Evolutionary conservation across 177 flowering plant species (phyloP), one percentile per base, ranked within the genome.

Genomic region (Vitis hybrid): DNA sequence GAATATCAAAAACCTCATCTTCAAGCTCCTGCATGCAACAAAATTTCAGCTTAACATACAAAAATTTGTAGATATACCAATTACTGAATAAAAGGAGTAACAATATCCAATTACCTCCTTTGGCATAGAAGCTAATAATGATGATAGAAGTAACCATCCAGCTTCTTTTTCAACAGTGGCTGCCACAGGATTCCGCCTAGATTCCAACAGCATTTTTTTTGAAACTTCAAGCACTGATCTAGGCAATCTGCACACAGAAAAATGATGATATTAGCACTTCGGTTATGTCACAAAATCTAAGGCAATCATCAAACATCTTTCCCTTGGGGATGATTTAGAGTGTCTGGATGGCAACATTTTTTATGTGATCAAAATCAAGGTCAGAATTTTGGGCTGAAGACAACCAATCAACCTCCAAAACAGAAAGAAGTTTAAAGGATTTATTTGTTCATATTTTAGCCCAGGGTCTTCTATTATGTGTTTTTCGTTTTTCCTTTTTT

Each of bases 1-100:
- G 88, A 75, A 96, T 87, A 79, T 93, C 98, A 87, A 93, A 96
- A 68, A 89, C 94, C 70, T 93, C 91, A 67, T 89, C 97, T 72
- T 92, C 93, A 73, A 96, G 90, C 75, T 92, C 99, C 99, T 96
- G 82, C 67, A 79, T 1, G 58, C 52, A 77, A 35, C 70, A 74
- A 56, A 61, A 57, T 55, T 48, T 20, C 51, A 62, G 13, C 54
- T 63, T 30, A 65, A 58, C 32, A 76, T 66, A 55, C 71, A 70
- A 58, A 35, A 71, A 10, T 2, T 2, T 35, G n/a, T 32, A 35
- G 50, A 5, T 18, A 64, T 52, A 46, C 58, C 1, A 67, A 51
- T 15, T 52, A 63, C 63, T 60, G 54, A 64, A 27, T 46, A 63
- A 12, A 68, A 60, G 35, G 48, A 30, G 48, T 27, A 57, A 14